Conservation (phyloP, 2,329 filamentous ascomycete species). For the Fusarium concolor region DNA sequence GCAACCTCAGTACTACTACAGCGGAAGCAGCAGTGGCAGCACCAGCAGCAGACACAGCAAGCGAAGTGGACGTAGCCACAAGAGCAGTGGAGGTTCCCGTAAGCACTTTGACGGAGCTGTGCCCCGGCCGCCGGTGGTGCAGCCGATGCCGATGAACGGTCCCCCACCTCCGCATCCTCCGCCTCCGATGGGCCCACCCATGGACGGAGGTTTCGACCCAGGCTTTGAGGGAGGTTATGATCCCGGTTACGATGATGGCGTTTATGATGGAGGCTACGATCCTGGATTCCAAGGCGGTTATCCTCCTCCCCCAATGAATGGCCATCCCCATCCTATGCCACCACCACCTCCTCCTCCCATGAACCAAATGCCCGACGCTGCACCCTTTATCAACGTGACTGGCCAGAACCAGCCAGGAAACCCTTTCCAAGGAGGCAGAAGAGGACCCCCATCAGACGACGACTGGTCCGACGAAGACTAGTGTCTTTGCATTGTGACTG, state of each 20-base stretch:
- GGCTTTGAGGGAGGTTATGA: conserved; percentile 20
- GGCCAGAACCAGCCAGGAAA: conserved; percentile 39
- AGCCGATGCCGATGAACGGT: conserved; percentile 32
- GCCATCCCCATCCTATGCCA: conserved; percentile 24
- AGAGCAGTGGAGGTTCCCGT: conserved; percentile 28
- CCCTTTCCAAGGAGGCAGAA: conserved; percentile 19
- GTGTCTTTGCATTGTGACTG: not conserved
- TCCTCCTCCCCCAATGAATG: conserved; percentile 25
- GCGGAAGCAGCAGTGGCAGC: conserved; percentile 31
- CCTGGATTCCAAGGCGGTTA: conserved; percentile 27
- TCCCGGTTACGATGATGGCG: conserved; percentile 26
- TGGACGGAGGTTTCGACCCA: conserved; percentile 34
- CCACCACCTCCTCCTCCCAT: conserved; percentile 36
- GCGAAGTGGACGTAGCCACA: conserved; percentile 37
- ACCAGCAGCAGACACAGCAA: conserved; percentile 33
- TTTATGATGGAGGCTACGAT: conserved; percentile 27
- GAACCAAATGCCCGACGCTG: conserved; percentile 29
- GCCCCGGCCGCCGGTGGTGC: conserved; percentile 33
- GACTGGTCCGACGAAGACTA: conserved; percentile 12
- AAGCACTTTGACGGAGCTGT: conserved; percentile 45
- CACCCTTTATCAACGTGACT: conserved; percentile 42
- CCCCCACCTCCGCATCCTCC: conserved; percentile 31
- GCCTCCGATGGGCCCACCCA: conserved; percentile 32
- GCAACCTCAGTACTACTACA: conserved; percentile 30
- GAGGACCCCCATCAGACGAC: conserved; percentile 15